Conservation (phyloP, 495 filamentous ascomycete species). For the Penicillium manginii region DNA sequence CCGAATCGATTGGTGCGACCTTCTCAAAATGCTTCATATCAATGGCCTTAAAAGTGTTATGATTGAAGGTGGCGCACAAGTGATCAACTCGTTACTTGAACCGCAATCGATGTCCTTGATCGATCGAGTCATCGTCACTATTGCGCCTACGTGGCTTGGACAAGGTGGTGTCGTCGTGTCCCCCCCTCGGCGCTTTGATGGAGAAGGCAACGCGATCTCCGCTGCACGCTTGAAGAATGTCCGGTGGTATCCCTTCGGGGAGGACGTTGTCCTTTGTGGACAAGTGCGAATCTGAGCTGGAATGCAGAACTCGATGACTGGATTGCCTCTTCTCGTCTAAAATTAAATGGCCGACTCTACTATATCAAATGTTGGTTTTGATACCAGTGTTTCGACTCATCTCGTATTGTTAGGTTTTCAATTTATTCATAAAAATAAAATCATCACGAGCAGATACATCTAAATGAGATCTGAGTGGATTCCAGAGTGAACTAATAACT, state of each 20-base stretch:
- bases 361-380: no score
- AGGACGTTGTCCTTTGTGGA: conserved; percentile 79
- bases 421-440: no score
- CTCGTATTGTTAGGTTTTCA: no score
- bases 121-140: conserved; percentile 77
- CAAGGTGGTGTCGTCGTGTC: conserved; percentile 75
- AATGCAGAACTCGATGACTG: background rate
- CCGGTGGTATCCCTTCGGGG: conserved; percentile 73
- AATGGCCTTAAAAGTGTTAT: conserved; percentile 76
- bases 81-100: conserved; percentile 77
- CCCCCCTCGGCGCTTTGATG: conserved; percentile 52
- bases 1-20: conserved; percentile 59
- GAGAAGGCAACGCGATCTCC: conserved; percentile 47
- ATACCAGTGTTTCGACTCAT: no score
- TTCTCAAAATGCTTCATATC: conserved; percentile 55
- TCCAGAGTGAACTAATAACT: no score
- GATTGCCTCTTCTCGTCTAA: no score
- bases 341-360: no score
- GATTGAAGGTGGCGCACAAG: conserved; percentile 81
- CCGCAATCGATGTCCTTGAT: conserved; percentile 58
- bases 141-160: conserved; percentile 85
- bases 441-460: no score
- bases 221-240: conserved; percentile 66
- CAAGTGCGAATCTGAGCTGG: conserved; percentile 34
- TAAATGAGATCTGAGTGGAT: no score